Conservation (phyloP, 2,329 filamentous ascomycete genomes). For the Claviceps sorghi region DNA sequence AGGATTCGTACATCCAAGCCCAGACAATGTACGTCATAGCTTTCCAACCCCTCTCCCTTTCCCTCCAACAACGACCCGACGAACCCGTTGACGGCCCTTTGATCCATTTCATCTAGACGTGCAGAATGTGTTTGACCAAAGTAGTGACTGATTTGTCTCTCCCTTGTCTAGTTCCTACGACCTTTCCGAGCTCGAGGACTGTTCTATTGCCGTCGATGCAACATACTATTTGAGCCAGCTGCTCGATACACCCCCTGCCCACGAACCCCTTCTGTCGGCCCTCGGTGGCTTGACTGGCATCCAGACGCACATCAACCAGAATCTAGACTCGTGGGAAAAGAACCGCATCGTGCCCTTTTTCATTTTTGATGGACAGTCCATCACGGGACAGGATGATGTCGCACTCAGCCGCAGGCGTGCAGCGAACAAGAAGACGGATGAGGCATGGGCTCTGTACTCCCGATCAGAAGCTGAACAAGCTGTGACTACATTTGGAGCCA, state of each 20-base stretch:
- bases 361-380: constrained; percentile 78
- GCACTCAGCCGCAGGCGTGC: constrained; percentile 47
- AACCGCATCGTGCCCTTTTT: constrained; percentile 68
- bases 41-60: constrained; percentile 3
- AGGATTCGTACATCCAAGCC: constrained; percentile 25
- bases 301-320: constrained; percentile 57
- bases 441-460: constrained; percentile 81
- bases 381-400: constrained; percentile 60
- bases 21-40: constrained; percentile 20
- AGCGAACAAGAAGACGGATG: constrained; percentile 56
- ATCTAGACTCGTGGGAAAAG: constrained; percentile 58
- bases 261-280: constrained; percentile 80
- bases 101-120: neutral
- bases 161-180: constrained; percentile 35
- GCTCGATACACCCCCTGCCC: constrained; percentile 52
- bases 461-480: constrained; percentile 64
- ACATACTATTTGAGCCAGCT: constrained; percentile 74
- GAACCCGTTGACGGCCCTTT: neutral
- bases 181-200: constrained; percentile 57
- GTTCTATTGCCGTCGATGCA: constrained; percentile 73
- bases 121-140: neutral
- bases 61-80: neutral
- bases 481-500: constrained; percentile 67
- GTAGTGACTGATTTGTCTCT: neutral
- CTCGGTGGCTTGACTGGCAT: constrained; percentile 79